These are phyloP conservation scores for Jacaranda copaia DNA, from an alignment of 257 asterid genomes.

Conservation along the genomic window DNA sequence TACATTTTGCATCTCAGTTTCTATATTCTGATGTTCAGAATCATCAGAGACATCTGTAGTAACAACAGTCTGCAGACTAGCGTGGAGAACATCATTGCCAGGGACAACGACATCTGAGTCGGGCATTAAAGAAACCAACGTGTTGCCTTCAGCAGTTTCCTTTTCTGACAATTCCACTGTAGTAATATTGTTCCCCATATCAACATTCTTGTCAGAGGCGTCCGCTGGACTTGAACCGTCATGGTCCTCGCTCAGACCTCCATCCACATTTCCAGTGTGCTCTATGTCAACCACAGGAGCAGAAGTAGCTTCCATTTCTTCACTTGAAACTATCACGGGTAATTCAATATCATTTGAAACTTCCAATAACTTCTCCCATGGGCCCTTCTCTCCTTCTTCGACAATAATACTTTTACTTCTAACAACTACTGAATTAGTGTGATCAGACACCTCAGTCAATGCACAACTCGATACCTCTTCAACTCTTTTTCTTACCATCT, in stretches of 20 bases:
- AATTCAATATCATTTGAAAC: constrained; percentile 35
- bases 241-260: neutral
- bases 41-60: constrained; percentile 24
- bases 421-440: constrained; percentile 31
- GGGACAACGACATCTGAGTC: neutral
- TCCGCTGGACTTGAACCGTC: neutral
- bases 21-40: constrained; percentile 38
- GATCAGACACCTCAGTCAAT: constrained; percentile 39
- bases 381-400: constrained; percentile 36
- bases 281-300: constrained; percentile 14
- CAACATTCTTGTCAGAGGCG: constrained; percentile 1
- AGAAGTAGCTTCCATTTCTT: constrained; percentile 30
- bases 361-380: constrained; percentile 39
- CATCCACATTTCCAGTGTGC: neutral
- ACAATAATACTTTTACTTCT: constrained; percentile 24
- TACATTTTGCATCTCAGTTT: constrained; percentile 31
- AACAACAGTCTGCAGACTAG: constrained; percentile 28
- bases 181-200: neutral
- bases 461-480: constrained; percentile 29
- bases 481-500: constrained; percentile 38
- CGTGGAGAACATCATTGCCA: constrained; percentile 7
- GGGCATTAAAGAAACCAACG: constrained; percentile 21
- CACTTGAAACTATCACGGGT: constrained; percentile 33
- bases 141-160: constrained; percentile 19
- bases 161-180: neutral